Percentiles rank a stretch among this genome's conserved stretches.
These are phyloP conservation scores for Pythium coloratum DNA, from an alignment of 352 stramenopile species.

Conservation along the genomic window DNA sequence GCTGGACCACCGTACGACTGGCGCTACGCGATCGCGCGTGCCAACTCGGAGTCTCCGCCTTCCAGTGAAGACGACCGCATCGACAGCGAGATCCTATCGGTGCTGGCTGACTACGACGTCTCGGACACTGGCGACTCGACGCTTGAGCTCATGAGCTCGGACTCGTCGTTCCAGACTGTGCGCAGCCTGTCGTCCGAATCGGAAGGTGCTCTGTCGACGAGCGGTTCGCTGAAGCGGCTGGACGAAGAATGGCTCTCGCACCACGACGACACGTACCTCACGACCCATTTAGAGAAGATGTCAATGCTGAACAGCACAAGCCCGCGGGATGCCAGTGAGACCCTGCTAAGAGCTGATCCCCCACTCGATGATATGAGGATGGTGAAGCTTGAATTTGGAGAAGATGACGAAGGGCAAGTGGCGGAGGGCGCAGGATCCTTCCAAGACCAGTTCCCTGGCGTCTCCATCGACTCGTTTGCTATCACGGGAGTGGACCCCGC, in stretches of 20 bases:
- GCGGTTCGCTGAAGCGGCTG: not conserved
- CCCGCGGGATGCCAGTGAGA: slow-evolving; percentile 5
- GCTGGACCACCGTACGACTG: slow-evolving; percentile 22
- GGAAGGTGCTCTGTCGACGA: not conserved
- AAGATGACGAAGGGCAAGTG: slow-evolving; percentile 8
- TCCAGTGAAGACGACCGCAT: slow-evolving; percentile 68
- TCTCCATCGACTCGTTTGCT: slow-evolving; percentile 24
- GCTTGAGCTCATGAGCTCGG: slow-evolving; percentile 14
- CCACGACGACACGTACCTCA: slow-evolving; percentile 45
- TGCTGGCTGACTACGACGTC: slow-evolving; percentile 51
- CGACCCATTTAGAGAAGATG: slow-evolving; percentile 69
- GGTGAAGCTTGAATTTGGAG: slow-evolving; percentile 20
- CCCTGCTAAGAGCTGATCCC: not conserved
- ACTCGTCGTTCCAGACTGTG: slow-evolving; percentile 7
- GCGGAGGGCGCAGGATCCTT: not conserved
- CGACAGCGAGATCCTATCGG: slow-evolving; percentile 75
- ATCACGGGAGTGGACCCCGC: slow-evolving; percentile 8
- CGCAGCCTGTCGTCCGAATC: slow-evolving; percentile 5
- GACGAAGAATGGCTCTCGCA: slow-evolving; percentile 26
- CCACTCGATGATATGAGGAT: not conserved
- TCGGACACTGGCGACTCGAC: slow-evolving; percentile 37
- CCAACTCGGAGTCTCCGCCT: slow-evolving; percentile 28
- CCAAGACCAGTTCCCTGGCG: slow-evolving; percentile 10
- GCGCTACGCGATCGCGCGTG: slow-evolving; percentile 23
- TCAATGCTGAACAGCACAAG: slow-evolving; percentile 33